Evolutionary conservation across 1,139 yeast species (phyloP), one percentile per base, ranked within the genome.

Genomic region (Pichiaceae sp.): DNA sequence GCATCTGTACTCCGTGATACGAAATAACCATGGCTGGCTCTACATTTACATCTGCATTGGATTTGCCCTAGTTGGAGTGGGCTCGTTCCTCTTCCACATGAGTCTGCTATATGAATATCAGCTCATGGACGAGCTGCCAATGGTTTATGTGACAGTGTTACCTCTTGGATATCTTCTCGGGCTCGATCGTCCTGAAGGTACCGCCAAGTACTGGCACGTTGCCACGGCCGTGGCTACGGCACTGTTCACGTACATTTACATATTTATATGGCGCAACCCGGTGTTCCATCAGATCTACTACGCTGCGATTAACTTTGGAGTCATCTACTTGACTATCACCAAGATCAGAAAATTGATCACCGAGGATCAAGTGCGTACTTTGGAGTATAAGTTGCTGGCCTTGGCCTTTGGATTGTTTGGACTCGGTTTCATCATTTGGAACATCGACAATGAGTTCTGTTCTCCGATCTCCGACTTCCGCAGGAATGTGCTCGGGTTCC

Each of bases 11-110:
- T 77, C 83, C 33, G 79, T 86, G 4, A 49, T 68, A 35, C 63
- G 60, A 17, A 77, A 87, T 46, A 62, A 66, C 27, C 68, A 82
- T 41, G 96, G 89, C 41, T 54, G 59, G 4, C 64, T 96, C 44
- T 91, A 87, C 51, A 50, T 81, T 2, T 63, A 83, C 35, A 75
- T 84, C 14, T 78, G 86, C 11, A 47, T 78, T 17, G 96, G 96
- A 4, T 87, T 91, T 57, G 74, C 81, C 38, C 65, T 83, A 8
- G 98, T 91, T 8, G 98, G 98, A 1, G 58, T 87, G 29, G 98
- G 98, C 2, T 76, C 87, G 26, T 91, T 96, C 94, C 64, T 86
- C 49, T 91, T 91, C 64, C 98, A 91, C 59, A 91, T 91, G 96
- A 89, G 97, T 5, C 67, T 91, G 49, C 68, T 75, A 45, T 89